These are phyloP conservation scores for Cyanodermella asteris DNA, from an alignment of 2,329 filamentous ascomycete genomes.

Conservation along the genomic window DNA sequence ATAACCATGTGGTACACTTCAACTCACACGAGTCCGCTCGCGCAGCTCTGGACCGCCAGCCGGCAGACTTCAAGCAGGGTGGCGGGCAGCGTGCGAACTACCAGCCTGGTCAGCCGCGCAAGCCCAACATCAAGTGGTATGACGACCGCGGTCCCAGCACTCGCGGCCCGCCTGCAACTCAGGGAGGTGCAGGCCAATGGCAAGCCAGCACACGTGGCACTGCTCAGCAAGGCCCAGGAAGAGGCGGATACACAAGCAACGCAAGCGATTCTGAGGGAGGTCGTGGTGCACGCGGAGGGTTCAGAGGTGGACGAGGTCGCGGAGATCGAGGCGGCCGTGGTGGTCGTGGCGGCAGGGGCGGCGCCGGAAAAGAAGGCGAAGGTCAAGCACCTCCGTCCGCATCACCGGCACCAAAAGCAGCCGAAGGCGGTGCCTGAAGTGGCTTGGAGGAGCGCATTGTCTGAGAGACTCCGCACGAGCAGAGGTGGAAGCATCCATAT, in stretches of 20 bases:
- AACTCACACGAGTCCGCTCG: constrained; percentile 59
- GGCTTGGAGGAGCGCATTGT: constrained; percentile 1
- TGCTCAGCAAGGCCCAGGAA: constrained; percentile 37
- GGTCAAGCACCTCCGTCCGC: constrained; percentile 32
- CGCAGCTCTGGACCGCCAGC: constrained; percentile 50
- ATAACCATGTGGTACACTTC: constrained; percentile 75
- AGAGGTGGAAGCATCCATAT: too few relatives aligned
- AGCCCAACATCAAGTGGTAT: constrained; percentile 67
- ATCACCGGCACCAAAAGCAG: constrained; percentile 21
- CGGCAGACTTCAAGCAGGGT: constrained; percentile 54
- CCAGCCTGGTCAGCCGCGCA: constrained; percentile 42
- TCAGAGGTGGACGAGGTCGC: constrained; percentile 33
- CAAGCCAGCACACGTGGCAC: constrained; percentile 37
- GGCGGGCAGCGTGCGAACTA: constrained; percentile 17
- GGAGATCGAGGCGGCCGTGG: constrained; percentile 33
- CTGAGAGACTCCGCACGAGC: too few relatives aligned
- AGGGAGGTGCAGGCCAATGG: constrained; percentile 35
- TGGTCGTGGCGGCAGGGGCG: constrained; percentile 33
- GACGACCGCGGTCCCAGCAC: constrained; percentile 37
- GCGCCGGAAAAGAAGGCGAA: constrained; percentile 32
- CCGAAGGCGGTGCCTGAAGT: constrained; percentile 2
- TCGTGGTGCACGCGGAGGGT: constrained; percentile 32
- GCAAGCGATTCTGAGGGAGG: constrained; percentile 58
- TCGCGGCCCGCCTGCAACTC: constrained; percentile 12
- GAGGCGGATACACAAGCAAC: constrained; percentile 66